phyloP scores from a whole-genome alignment of 23 red algal genomes.

The Pyropia yezoensis region DNA sequence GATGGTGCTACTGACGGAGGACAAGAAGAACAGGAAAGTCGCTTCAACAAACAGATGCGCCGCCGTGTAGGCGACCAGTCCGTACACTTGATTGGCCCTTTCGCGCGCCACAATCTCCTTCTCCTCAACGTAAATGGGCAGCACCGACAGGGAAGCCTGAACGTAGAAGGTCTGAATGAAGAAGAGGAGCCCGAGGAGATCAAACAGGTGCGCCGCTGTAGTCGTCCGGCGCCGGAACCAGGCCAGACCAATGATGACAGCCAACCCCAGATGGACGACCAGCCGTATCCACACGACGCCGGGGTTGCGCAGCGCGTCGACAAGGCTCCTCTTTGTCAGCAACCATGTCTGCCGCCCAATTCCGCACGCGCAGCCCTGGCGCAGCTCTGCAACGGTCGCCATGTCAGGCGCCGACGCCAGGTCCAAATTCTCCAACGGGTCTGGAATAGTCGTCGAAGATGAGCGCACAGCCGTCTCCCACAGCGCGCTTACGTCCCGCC shows the following conservation, averaged over 20 bases:
- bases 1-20: constrained; percentile 53
- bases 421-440: constrained; percentile 23
- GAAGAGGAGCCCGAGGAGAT: constrained; percentile 53
- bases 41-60: constrained; percentile 56
- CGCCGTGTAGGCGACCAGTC: constrained; percentile 37
- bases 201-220: constrained; percentile 22
- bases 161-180: constrained; percentile 73
- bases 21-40: constrained; percentile 56
- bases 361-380: neutral
- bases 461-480: too few relatives aligned
- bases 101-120: constrained; percentile 58
- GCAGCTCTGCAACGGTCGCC: constrained; percentile 4
- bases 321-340: constrained; percentile 42
- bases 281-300: constrained; percentile 70
- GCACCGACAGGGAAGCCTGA: constrained; percentile 62
- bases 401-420: neutral
- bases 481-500: too few relatives aligned
- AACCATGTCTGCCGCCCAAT: constrained; percentile 35
- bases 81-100: constrained; percentile 70
- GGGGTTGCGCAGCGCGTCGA: constrained; percentile 72
- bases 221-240: constrained; percentile 52
- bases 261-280: constrained; percentile 72
- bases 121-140: constrained; percentile 79
- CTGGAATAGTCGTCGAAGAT: neutral
- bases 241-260: constrained; percentile 68